These are phyloP conservation scores for Solanum clarkiae DNA, from an alignment of 257 asterid genomes.

Conservation along the genomic window DNA sequence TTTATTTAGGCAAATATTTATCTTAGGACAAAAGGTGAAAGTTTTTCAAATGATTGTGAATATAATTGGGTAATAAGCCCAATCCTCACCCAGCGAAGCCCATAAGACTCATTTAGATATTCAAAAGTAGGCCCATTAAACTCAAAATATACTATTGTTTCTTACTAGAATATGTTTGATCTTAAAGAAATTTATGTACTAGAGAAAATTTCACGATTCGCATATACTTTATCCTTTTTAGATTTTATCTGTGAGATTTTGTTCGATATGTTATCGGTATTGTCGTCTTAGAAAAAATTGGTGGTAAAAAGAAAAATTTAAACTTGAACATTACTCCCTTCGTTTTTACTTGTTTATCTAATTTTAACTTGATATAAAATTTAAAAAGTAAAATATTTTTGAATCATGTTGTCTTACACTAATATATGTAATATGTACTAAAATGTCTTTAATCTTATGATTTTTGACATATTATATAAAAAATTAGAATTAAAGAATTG, in stretches of 20 bases:
- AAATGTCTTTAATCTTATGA: no score
- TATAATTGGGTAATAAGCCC: background rate
- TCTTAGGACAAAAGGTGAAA: background rate
- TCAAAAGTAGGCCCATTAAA: background rate
- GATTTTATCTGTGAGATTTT: no score
- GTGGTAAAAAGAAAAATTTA: background rate
- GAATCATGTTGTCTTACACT: background rate
- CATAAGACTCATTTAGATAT: background rate
- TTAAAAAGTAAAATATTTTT: no score
- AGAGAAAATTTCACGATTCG: rapidly evolving
- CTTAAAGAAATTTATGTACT: background rate
- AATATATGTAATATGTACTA: background rate
- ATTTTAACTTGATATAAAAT: no score
- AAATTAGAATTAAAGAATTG: no score
- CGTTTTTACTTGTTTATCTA: no score
- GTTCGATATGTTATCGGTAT: rapidly evolving
- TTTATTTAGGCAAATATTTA: no score
- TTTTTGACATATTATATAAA: no score
- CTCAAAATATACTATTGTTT: background rate
- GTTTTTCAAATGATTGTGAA: background rate
- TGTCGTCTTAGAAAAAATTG: no score
- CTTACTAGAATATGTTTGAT: background rate
- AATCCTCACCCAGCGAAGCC: background rate
- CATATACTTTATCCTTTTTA: no score
- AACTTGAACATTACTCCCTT: background rate